These are phyloP conservation scores for Heterobasidion irregulare DNA, from an alignment of 1,284 basidiomycete species.

Conservation along the genomic window DNA sequence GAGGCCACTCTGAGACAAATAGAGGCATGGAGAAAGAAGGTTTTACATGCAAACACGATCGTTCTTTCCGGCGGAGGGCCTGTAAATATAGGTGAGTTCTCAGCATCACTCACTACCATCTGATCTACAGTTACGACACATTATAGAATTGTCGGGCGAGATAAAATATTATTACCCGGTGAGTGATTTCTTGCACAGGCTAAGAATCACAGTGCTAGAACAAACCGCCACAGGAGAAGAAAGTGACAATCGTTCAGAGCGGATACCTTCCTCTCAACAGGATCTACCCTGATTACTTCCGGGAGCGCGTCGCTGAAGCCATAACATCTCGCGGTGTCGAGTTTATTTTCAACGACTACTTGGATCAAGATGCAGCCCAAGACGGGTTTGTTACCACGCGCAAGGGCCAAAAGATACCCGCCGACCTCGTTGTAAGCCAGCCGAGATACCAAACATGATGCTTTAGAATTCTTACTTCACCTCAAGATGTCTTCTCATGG, in stretches of 20 bases:
- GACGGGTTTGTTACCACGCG: conserved; percentile 35
- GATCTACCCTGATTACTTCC: conserved; percentile 46
- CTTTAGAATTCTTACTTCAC: no score
- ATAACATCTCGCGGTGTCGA: conserved; percentile 36
- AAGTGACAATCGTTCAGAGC: conserved; percentile 26
- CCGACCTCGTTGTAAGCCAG: conserved; percentile 49
- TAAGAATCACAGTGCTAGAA: not conserved
- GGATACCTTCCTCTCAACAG: conserved; percentile 41
- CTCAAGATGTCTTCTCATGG: not conserved
- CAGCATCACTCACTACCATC: not conserved
- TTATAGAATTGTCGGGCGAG: conserved; percentile 48
- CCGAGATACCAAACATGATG: not conserved
- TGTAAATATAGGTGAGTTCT: conserved; percentile 44
- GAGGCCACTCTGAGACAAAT: conserved; percentile 29
- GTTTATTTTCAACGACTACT: conserved; percentile 43
- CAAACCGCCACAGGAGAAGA: not conserved
- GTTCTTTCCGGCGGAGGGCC: conserved; percentile 55
- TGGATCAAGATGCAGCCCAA: conserved; percentile 31
- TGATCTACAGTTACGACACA: not conserved
- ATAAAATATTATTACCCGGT: conserved; percentile 32
- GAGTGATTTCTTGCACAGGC: conserved; percentile 26
- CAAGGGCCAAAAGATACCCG: conserved; percentile 40
- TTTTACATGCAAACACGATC: conserved; percentile 32
- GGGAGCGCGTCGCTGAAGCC: conserved; percentile 32
- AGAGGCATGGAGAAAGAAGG: conserved; percentile 25